phyloP scores from a whole-genome alignment of 345 rosid genomes.

The Arabidopsis thaliana region TAIR10.1 NC_003074.8:23296001-23296500 shows the following conservation, averaged over 20 bases:
- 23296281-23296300: slow-evolving; percentile 56
- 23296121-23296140: slow-evolving; percentile 83
- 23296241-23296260: slow-evolving; percentile 60
- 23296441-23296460: not conserved
- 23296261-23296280: slow-evolving; percentile 58
- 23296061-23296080: slow-evolving; percentile 65
- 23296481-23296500: not conserved
- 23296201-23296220: slow-evolving; percentile 80
- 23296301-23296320: slow-evolving; percentile 69
- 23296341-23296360: slow-evolving; percentile 36
- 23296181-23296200: slow-evolving; percentile 84
- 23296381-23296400: not conserved
- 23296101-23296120: slow-evolving; percentile 78
- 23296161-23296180: slow-evolving; percentile 68
- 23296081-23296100: slow-evolving; percentile 72
- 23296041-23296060: slow-evolving; percentile 56
- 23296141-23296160: slow-evolving; percentile 86
- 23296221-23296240: slow-evolving; percentile 71
- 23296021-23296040: slow-evolving; percentile 54
- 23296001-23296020: slow-evolving; percentile 83
- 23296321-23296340: slow-evolving; percentile 86
- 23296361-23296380: not conserved
- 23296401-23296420: not conserved
- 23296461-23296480: slow-evolving; percentile 8
- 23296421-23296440: not conserved